Conservation (phyloP, 2,329 filamentous ascomycete species). For the Cryphonectria parasitica region DNA sequence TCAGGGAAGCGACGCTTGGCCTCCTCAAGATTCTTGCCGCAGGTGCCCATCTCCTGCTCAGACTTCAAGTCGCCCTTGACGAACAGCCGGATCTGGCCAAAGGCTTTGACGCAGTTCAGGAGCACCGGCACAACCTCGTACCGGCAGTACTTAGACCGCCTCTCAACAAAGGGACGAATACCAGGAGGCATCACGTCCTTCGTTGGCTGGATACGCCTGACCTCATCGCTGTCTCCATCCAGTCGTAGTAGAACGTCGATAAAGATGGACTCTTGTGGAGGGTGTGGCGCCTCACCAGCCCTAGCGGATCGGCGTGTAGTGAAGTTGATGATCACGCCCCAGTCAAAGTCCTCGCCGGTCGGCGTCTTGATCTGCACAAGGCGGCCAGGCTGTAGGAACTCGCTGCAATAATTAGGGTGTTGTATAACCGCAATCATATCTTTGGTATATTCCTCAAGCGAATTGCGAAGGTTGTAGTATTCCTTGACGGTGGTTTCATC, state of each 20-base stretch:
- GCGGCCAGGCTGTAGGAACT: constrained; percentile 86
- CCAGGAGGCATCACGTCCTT: constrained; percentile 68
- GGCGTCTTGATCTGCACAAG: constrained; percentile 83
- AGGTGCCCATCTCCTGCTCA: constrained; percentile 66
- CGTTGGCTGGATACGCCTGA: constrained; percentile 56
- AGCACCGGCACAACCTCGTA: constrained; percentile 87
- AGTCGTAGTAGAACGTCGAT: constrained; percentile 78
- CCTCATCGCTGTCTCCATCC: constrained; percentile 53
- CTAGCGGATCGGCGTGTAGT: constrained; percentile 67
- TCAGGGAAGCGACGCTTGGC: constrained; percentile 89
- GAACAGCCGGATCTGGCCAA: constrained; percentile 83
- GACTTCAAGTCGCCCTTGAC: constrained; percentile 76
- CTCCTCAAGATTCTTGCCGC: constrained; percentile 74
- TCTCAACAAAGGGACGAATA: constrained; percentile 58
- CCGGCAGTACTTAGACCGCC: constrained; percentile 60
- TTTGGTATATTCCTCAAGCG: constrained; percentile 79
- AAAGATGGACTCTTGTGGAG: constrained; percentile 77
- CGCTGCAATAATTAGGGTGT: constrained; percentile 82
- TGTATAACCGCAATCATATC: constrained; percentile 93
- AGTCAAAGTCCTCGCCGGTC: constrained; percentile 81
- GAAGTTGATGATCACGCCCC: constrained; percentile 86
- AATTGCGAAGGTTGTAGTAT: constrained; percentile 88
- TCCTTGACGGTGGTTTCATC: constrained; percentile 91
- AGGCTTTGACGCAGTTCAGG: constrained; percentile 80
- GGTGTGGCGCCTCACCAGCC: constrained; percentile 68